Evolutionary conservation across 768 basidiomycete species (phyloP).

Genomic region (Asterophora parasitica): DNA sequence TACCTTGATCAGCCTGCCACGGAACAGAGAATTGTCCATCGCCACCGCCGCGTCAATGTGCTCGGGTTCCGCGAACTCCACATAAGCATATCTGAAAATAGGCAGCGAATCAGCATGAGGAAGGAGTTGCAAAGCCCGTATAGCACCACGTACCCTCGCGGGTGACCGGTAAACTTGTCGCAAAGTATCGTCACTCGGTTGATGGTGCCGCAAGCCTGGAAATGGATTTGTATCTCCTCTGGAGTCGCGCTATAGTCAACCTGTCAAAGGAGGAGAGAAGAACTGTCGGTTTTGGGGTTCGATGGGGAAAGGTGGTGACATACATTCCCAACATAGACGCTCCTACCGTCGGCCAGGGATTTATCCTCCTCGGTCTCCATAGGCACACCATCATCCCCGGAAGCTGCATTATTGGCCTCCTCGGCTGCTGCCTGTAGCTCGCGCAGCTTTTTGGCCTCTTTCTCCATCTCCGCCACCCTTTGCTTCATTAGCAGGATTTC

Average conservation of each 20-base stretch:
- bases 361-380: constrained; percentile 87
- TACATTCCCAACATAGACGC: constrained; percentile 96
- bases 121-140: constrained; percentile 6
- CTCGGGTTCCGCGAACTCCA: constrained; percentile 93
- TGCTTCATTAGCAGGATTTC: constrained; percentile 91
- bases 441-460: constrained; percentile 81
- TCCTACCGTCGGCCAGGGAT: constrained; percentile 73
- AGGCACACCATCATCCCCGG: constrained; percentile 40
- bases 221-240: constrained; percentile 96
- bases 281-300: constrained; percentile 3
- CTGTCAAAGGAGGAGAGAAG: constrained; percentile 34
- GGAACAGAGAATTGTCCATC: constrained; percentile 95
- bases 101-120: background rate
- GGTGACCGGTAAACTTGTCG: constrained; percentile 99
- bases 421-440: constrained; percentile 81
- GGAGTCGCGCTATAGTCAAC: constrained; percentile 97
- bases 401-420: constrained; percentile 45
- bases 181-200: constrained; percentile 99
- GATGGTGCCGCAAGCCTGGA: constrained; percentile 96
- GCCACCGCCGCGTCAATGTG: constrained; percentile 88
- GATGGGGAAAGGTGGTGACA: constrained; percentile 28
- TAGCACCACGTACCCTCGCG: constrained; percentile 71
- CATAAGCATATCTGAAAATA: constrained; percentile 85
- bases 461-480: constrained; percentile 89
- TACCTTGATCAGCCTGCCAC: constrained; percentile 89